Evolutionary conservation across 257 asterid species (phyloP), one percentile per base, ranked within the genome.

Genomic region (Plantago ovata): DNA sequence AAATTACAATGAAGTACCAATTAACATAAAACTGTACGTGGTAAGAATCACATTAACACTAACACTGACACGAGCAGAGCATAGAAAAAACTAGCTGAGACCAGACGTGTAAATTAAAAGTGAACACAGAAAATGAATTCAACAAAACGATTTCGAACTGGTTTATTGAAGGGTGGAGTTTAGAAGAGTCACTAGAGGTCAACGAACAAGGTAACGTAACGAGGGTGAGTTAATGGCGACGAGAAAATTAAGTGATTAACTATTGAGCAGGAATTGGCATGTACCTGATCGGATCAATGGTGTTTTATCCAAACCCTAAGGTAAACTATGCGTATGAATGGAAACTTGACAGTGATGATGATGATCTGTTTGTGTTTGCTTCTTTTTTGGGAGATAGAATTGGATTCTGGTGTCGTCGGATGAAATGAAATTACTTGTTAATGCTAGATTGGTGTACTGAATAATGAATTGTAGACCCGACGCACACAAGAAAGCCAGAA

Each of bases 241-340:
- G 58, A n/a, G 20, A 13, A 36, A 15, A 36, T 18, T 64, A 63
- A 69, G 18, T 38, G 52, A 65, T 51, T 56, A 65, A 13, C 54
- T 56, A 39, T 33, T 5, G 43, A 13, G 53, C 44, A 41, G 48
- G 13, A 32, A 69, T 62, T 51, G 73, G 59, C 36, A 69, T 42
- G 44, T 56, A 73, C 79, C 79, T 73, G 79, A 73, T 73, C 70
- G 55, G 71, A 73, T 67, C 74, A 55, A 49, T 10, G 13, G 23
- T 49, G 32, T 13, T 48, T 15, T 21, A 14, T 9, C 32, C 13
- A 50, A 50, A 50, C 38, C 56, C 56, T 23, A 20, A 49, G 28
- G 22, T 21, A 11, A 23, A 50, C 6, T 50, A 20, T 32, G 56
- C 15, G 23, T 50, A 11, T 32, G 33, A 1, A 50, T 11, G 16